These are phyloP conservation scores for Coemansia sp. DNA, from an alignment of 192 early-diverging fungal species.

Conservation along the genomic window DNA sequence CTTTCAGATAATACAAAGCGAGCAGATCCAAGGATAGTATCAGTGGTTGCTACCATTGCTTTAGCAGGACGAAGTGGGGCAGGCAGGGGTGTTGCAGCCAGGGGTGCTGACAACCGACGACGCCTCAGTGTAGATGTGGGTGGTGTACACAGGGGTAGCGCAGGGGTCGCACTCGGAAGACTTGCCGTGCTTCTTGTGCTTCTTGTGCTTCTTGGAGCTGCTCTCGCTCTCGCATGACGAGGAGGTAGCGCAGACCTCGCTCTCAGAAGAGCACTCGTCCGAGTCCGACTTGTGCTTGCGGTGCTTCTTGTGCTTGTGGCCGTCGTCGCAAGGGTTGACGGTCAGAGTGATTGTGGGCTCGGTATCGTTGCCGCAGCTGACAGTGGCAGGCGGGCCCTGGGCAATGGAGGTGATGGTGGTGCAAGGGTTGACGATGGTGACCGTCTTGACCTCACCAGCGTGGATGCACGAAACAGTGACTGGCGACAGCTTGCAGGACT, in stretches of 20 bases:
- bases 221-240: constrained; percentile 13
- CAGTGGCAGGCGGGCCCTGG: constrained; percentile 31
- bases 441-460: constrained; percentile 44
- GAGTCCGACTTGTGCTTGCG: constrained; percentile 19
- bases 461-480: constrained; percentile 47
- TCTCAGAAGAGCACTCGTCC: constrained; percentile 19
- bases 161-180: constrained; percentile 17
- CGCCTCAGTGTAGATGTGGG: constrained; percentile 53
- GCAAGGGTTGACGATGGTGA: constrained; percentile 50
- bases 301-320: constrained; percentile 29
- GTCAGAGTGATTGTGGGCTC: constrained; percentile 53
- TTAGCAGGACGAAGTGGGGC: constrained; percentile 37
- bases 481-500: constrained; percentile 50
- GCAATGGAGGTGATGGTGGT: constrained; percentile 31
- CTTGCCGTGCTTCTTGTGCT: constrained; percentile 25
- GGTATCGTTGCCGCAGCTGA: constrained; percentile 22
- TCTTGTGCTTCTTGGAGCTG: constrained; percentile 24
- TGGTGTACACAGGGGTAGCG: constrained; percentile 40
- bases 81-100: constrained; percentile 28
- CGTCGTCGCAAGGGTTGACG: constrained; percentile 43
- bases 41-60: neutral
- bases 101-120: constrained; percentile 42
- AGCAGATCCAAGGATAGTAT: neutral
- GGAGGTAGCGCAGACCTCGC: constrained; percentile 13
- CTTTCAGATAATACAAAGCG: neutral